Conservation (phyloP, 2,329 filamentous ascomycete species). For the Stachybotrys chartarum region DNA sequence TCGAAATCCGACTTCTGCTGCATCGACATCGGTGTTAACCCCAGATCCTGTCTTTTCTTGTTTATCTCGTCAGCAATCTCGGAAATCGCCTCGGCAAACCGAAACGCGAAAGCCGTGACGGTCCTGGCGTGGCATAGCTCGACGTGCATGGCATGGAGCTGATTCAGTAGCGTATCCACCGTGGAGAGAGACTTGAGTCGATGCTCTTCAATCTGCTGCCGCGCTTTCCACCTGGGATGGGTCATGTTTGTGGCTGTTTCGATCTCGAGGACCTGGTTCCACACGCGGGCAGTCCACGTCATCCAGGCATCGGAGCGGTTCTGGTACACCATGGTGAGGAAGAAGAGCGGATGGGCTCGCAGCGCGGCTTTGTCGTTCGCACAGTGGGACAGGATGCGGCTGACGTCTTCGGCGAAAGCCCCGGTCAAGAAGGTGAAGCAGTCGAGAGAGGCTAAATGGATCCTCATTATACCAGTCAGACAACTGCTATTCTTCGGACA, state of each 20-base stretch:
- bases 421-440: constrained; percentile 1
- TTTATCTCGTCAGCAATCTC: constrained; percentile 1
- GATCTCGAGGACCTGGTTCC: constrained; percentile 1
- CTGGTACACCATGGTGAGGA: constrained; percentile 4
- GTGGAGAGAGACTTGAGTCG: constrained; percentile 1
- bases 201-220: not conserved
- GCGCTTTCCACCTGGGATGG: not conserved
- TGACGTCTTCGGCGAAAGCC: not conserved
- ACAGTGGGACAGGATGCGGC: not conserved
- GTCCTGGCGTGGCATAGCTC: constrained; percentile 4
- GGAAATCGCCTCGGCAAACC: not conserved
- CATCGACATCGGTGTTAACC: not conserved
- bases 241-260: constrained; percentile 5
- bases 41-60: constrained; percentile 1
- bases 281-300: constrained; percentile 1
- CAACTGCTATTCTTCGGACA: not conserved
- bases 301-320: constrained; percentile 1
- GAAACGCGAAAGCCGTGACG: constrained; percentile 1
- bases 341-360: constrained; percentile 5
- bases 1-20: not conserved
- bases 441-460: not conserved
- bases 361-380: constrained; percentile 1
- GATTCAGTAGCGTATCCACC: constrained; percentile 1
- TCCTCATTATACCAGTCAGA: not conserved
- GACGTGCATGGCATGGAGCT: constrained; percentile 3